phyloP scores from a whole-genome alignment of 352 stramenopile species.

The Phytophthora quininea region DNA sequence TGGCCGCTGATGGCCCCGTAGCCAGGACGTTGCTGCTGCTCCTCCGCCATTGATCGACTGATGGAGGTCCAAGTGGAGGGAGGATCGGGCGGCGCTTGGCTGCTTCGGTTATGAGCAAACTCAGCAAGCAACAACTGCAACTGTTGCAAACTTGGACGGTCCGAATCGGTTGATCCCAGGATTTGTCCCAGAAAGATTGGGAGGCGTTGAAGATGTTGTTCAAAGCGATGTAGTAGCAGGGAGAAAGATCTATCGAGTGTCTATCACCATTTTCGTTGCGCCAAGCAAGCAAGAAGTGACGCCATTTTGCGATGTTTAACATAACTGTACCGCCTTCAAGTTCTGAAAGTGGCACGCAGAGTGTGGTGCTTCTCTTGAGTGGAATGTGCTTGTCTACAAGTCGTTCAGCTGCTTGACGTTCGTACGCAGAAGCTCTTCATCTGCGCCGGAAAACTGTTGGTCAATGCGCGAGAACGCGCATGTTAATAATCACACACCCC shows the following conservation, averaged over 20 bases:
- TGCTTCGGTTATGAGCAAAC: constrained; percentile 3
- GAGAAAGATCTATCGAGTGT: no score
- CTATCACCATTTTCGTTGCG: no score
- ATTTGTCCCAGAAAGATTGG: constrained; percentile 11
- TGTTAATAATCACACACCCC: neutral
- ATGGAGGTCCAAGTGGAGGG: constrained; percentile 6
- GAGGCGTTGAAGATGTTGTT: neutral
- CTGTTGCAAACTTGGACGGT: neutral
- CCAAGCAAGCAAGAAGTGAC: no score
- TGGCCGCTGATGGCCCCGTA: constrained; percentile 69
- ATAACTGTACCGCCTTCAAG: no score
- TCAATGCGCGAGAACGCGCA: neutral
- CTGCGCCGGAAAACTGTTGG: constrained; percentile 80
- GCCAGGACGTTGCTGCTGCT: constrained; percentile 39
- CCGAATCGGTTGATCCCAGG: neutral
- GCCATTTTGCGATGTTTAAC: no score
- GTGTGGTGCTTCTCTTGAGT: no score
- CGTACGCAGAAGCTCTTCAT: constrained; percentile 71
- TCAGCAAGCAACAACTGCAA: neutral
- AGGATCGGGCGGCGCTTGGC: constrained; percentile 15
- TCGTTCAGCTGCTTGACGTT: constrained; percentile 81
- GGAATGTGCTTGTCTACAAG: constrained; percentile 36
- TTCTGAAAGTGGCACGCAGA: no score
- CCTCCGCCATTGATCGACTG: constrained; percentile 28
- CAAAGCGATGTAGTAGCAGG: no score